Evolutionary conservation across 176 grass and related monocot species (phyloP).

Genomic region (Guadua angustifolia): DNA sequence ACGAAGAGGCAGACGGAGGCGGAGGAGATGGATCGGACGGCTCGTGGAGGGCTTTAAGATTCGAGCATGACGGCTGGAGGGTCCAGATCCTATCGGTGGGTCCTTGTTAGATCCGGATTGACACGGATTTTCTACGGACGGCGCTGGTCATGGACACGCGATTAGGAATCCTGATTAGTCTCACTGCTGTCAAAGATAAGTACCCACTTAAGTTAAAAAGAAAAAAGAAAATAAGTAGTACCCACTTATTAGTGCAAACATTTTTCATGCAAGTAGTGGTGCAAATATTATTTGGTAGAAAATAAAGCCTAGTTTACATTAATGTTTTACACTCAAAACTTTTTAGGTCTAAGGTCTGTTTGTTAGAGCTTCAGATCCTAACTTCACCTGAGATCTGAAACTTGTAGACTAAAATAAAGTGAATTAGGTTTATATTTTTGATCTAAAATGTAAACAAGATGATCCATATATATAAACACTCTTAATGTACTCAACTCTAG

Average conservation of each 20-base stretch:
- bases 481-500: too few species aligned
- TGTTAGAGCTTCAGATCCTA: too few species aligned
- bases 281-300: neutral
- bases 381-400: too few species aligned
- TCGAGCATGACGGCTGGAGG: slow-evolving; percentile 2
- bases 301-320: neutral
- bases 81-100: slow-evolving; percentile 20
- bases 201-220: neutral
- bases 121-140: neutral
- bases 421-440: too few species aligned
- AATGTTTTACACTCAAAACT: neutral
- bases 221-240: too few species aligned
- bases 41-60: slow-evolving; percentile 21
- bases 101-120: neutral
- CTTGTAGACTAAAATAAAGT: too few species aligned
- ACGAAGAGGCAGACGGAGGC: neutral
- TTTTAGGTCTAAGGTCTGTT: too few species aligned
- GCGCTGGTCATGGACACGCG: neutral
- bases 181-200: neutral
- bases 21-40: slow-evolving; percentile 36
- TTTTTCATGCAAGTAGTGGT: neutral
- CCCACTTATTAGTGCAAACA: neutral
- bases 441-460: too few species aligned
- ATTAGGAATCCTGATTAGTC: neutral
- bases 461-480: too few species aligned